Conservation (phyloP, 495 filamentous ascomycete species). For the Baudoinia panamericana region DNA sequence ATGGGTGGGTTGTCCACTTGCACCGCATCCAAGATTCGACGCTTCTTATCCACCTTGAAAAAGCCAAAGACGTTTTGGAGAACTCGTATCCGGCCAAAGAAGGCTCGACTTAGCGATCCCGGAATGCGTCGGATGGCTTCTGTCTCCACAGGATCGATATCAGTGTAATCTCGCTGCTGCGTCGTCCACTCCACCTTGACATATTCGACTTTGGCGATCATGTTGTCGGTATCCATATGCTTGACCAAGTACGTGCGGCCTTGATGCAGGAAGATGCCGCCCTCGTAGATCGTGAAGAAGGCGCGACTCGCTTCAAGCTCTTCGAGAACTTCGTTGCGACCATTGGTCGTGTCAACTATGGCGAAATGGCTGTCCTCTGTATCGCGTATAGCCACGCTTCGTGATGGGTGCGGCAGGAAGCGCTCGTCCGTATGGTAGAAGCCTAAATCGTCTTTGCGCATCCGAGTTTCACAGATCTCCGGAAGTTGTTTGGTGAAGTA, state of each 20-base stretch:
- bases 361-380: constrained; percentile 88
- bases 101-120: constrained; percentile 47
- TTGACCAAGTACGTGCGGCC: constrained; percentile 82
- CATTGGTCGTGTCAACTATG: constrained; percentile 76
- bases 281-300: constrained; percentile 93
- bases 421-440: constrained; percentile 84
- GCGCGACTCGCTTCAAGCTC: constrained; percentile 92
- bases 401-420: constrained; percentile 74
- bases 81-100: constrained; percentile 73
- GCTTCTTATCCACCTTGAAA: constrained; percentile 79
- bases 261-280: constrained; percentile 94
- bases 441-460: constrained; percentile 58
- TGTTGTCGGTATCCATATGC: constrained; percentile 67
- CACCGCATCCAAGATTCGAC: constrained; percentile 80
- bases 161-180: constrained; percentile 83
- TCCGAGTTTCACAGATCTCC: constrained; percentile 58
- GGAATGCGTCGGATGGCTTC: constrained; percentile 65
- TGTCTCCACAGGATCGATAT: constrained; percentile 84
- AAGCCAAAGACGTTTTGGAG: constrained; percentile 83
- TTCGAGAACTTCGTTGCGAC: constrained; percentile 75
- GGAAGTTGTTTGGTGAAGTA: constrained; percentile 73
- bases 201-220: constrained; percentile 57
- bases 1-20: constrained; percentile 89
- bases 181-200: constrained; percentile 97
- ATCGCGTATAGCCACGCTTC: constrained; percentile 78